Evolutionary conservation across 352 stramenopile genomes (phyloP).

Genomic region (Thraustochytrium striatum): DNA sequence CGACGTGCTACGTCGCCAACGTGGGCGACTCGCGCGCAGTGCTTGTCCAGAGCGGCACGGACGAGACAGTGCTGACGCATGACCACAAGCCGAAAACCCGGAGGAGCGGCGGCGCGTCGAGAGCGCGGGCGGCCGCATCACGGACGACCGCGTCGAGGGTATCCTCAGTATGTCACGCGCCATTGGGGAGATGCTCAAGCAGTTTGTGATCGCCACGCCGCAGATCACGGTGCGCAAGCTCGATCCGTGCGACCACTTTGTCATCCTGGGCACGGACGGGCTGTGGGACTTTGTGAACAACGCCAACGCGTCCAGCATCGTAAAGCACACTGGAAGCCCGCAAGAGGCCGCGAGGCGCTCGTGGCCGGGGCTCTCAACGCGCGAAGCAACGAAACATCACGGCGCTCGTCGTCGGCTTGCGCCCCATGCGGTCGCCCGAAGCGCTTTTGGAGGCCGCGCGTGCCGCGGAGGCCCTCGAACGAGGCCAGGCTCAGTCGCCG

Average conservation of each 20-base stretch:
- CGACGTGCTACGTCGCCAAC: constrained; percentile 69
- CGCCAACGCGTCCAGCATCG: constrained; percentile 70
- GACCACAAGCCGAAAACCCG: constrained; percentile 84
- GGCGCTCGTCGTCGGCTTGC: constrained; percentile 78
- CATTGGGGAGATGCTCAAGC: constrained; percentile 84
- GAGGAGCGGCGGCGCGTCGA: constrained; percentile 79
- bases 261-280: constrained; percentile 67
- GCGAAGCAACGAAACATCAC: constrained; percentile 82
- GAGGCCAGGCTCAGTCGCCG: too few species aligned
- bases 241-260: background rate
- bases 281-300: constrained; percentile 84
- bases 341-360: constrained; percentile 52
- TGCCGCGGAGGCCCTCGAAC: too few species aligned
- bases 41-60: constrained; percentile 62
- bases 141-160: constrained; percentile 84
- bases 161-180: constrained; percentile 81
- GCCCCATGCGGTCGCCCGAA: background rate
- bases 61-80: constrained; percentile 65
- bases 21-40: constrained; percentile 79
- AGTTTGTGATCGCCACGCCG: constrained; percentile 79
- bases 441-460: too few species aligned
- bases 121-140: constrained; percentile 76
- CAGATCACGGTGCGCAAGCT: constrained; percentile 56
- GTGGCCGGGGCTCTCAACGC: constrained; percentile 75
- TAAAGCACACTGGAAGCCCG: constrained; percentile 57